phyloP scores from a whole-genome alignment of 2,329 filamentous ascomycete genomes.

The Hymenoscyphus infarciens region DNA sequence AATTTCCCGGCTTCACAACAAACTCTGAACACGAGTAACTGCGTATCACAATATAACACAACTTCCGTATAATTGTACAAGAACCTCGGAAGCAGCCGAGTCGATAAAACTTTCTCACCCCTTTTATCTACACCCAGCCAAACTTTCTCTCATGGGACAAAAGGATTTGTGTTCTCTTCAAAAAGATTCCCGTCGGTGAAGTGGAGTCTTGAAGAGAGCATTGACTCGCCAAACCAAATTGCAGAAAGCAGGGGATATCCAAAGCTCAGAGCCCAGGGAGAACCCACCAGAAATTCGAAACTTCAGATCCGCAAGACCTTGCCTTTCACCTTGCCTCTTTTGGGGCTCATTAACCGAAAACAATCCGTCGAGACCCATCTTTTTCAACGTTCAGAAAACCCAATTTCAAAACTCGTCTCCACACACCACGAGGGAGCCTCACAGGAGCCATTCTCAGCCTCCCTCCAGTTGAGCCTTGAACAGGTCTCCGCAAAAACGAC shows the following conservation, averaged over 20 bases:
- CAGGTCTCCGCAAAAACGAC: background rate
- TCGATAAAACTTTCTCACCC: background rate
- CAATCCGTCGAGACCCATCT: background rate
- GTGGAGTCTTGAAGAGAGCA: background rate
- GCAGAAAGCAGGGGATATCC: background rate
- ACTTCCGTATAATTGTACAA: conserved; percentile 1
- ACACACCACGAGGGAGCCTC: background rate
- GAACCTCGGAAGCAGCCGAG: conserved; percentile 1
- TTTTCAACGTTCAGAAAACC: background rate
- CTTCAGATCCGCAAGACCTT: background rate
- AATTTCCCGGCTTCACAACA: background rate
- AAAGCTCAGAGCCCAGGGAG: background rate
- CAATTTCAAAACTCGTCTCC: background rate
- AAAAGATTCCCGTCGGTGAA: background rate
- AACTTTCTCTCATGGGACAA: conserved; percentile 3
- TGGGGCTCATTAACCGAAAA: background rate
- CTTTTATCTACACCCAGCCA: background rate
- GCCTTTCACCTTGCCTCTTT: background rate
- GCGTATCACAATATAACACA: background rate
- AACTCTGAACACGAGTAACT: background rate
- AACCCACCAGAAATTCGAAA: background rate
- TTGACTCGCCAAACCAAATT: background rate
- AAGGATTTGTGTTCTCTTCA: conserved; percentile 1
- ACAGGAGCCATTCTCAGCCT: background rate
- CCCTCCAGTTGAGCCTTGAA: background rate